Evolutionary conservation across 148 eudicot genomes (phyloP), one percentile per base, ranked within the genome.

Genomic region (Cornus suecica): DNA sequence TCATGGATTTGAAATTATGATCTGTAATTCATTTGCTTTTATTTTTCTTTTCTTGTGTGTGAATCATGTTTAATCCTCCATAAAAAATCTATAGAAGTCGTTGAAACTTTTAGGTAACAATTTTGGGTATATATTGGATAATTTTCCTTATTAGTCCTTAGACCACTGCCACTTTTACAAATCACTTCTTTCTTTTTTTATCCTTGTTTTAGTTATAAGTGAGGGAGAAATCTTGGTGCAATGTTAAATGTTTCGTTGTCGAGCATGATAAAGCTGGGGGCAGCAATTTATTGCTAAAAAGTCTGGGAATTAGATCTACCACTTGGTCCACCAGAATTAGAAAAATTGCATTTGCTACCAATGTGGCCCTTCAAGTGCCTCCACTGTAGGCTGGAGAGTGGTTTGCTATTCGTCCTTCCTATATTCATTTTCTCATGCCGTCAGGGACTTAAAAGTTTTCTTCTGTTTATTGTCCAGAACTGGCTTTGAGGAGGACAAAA

Each of bases 401-500:
- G 52, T 66, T 60, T 72, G 14, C 75, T 66, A 58, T n/a, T 58
- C 4, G 23, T 1, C 62, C 25, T 5, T 22, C 24, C 62, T 58
- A 37, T 22, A n/a, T 58, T n/a, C 6, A 58, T 58, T 58, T 52
- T 20, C 22, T 58, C 24, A 22, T 22, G 2, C 62, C n/a, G 24
- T 7, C 24, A 58, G 26, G 42, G 5, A 31, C 51, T 27, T 63
- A 28, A 30, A 67, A 64, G 11, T 63, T 67, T 62, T 32, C 28
- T 66, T 67, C 14, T 76, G 23, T 69, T 70, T 74, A 10, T 76
- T 82, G 16, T 52, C 72, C 86, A 90, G 92, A 80, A 92, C 95
- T 78, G 95, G 99, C 84, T 93, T 93, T 77, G 99, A 95, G 86
- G 99, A 95, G 88, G 98, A 95, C 89, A 95, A 95, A 82, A 95